Evolutionary conservation across 2,329 filamentous ascomycete genomes (phyloP).

Genomic region (Fusarium poae): DNA sequence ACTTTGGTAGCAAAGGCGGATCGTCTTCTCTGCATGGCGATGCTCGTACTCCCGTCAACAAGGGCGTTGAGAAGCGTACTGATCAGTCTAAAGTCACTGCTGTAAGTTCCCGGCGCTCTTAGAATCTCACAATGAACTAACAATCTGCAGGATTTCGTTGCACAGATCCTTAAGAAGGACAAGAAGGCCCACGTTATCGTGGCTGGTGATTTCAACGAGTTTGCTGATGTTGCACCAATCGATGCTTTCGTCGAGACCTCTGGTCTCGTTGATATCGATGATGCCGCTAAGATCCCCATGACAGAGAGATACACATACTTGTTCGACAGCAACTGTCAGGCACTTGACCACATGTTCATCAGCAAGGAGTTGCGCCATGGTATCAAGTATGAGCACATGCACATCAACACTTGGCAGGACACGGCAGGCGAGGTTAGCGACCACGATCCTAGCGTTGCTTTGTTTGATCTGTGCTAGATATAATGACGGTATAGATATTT

Average conservation of each 20-base stretch:
- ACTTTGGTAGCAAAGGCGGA: constrained; percentile 76
- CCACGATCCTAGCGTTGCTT: constrained; percentile 76
- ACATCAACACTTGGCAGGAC: constrained; percentile 77
- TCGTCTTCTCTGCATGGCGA: constrained; percentile 75
- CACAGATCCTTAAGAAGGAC: constrained; percentile 68
- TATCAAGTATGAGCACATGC: constrained; percentile 73
- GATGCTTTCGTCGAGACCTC: constrained; percentile 65
- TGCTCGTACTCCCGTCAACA: constrained; percentile 74
- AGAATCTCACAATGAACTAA: not conserved
- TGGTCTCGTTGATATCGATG: constrained; percentile 72
- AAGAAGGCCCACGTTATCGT: constrained; percentile 68
- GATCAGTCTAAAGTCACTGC: constrained; percentile 71
- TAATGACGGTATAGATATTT: not conserved
- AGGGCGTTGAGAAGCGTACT: constrained; percentile 68
- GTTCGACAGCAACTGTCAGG: constrained; percentile 76
- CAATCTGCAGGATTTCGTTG: constrained; percentile 63
- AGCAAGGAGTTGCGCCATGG: constrained; percentile 63
- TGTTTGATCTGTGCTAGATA: constrained; percentile 68
- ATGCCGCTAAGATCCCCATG: constrained; percentile 63
- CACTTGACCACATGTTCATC: constrained; percentile 78
- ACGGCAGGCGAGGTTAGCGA: constrained; percentile 71
- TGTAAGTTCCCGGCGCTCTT: constrained; percentile 53
- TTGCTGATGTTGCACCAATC: constrained; percentile 72
- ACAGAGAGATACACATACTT: constrained; percentile 78
- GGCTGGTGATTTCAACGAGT: constrained; percentile 81